Evolutionary conservation across 1,139 yeast species (phyloP).

Genomic region (Nakaseomyces kungkrabaensis): DNA sequence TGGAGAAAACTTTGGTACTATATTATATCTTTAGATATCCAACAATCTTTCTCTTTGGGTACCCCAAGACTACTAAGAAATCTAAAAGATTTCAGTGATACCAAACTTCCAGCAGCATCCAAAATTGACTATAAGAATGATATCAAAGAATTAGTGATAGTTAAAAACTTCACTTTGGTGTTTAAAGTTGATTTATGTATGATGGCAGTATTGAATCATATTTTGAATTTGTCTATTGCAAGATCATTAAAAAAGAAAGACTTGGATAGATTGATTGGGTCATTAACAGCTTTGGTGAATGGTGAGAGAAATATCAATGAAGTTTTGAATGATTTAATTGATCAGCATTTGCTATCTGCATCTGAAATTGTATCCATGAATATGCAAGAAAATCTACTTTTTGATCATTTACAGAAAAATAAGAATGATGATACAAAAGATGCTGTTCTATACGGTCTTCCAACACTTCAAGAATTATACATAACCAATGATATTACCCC

Average conservation of each 20-base stretch:
- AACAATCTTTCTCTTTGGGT: conserved; percentile 37
- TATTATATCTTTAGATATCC: conserved; percentile 36
- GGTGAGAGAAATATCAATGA: conserved; percentile 27
- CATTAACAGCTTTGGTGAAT: conserved; percentile 27
- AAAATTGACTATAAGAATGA: conserved; percentile 29
- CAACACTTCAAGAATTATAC: neutral
- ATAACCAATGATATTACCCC: neutral
- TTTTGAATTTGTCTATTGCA: conserved; percentile 27
- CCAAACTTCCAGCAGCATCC: conserved; percentile 30
- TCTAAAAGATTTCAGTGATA: conserved; percentile 30
- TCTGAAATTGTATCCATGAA: conserved; percentile 14
- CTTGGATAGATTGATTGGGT: conserved; percentile 29
- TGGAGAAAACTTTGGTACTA: conserved; percentile 44
- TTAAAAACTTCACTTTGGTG: conserved; percentile 27
- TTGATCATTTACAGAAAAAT: neutral
- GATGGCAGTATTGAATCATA: conserved; percentile 27
- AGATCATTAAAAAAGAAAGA: conserved; percentile 34
- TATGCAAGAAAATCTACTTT: conserved; percentile 2
- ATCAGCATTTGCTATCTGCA: conserved; percentile 24
- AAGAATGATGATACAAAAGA: neutral
- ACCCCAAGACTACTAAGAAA: conserved; percentile 32
- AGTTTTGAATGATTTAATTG: conserved; percentile 21
- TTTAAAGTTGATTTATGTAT: conserved; percentile 29
- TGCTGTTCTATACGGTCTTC: neutral
- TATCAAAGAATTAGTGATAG: conserved; percentile 27